Evolutionary conservation across 1,284 basidiomycete genomes (phyloP).

Genomic region (Puccinia coronata): DNA sequence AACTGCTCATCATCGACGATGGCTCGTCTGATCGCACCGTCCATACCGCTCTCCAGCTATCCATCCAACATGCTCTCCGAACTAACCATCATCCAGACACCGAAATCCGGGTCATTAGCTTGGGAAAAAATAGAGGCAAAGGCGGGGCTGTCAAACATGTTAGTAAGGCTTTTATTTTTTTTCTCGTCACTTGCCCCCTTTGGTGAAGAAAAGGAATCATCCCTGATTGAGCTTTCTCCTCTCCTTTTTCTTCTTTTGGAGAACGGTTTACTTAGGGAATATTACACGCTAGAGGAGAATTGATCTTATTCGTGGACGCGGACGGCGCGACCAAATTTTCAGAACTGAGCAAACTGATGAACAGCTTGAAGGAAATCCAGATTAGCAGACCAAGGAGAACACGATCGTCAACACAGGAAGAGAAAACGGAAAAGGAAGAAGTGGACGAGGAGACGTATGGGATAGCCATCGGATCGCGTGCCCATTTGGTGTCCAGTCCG

Average conservation of each 20-base stretch:
- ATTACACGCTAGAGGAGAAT: constrained; percentile 72
- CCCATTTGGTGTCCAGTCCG: constrained; percentile 84
- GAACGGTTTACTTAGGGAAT: constrained; percentile 65
- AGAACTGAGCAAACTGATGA: constrained; percentile 74
- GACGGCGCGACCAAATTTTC: constrained; percentile 85
- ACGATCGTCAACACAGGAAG: not conserved
- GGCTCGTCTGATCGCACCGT: constrained; percentile 78
- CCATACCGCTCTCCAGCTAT: constrained; percentile 68
- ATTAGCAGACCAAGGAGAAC: constrained; percentile 52
- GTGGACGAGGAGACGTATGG: constrained; percentile 7
- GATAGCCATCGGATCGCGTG: constrained; percentile 74
- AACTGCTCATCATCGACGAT: constrained; percentile 86
- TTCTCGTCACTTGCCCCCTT: not conserved
- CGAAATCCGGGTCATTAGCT: constrained; percentile 71
- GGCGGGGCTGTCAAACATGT: constrained; percentile 86
- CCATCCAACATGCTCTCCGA: constrained; percentile 63
- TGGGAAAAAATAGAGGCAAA: constrained; percentile 81
- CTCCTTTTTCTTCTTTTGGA: not conserved
- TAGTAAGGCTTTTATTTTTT: constrained; percentile 50
- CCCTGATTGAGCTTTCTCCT: not conserved
- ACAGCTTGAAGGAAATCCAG: constrained; percentile 68
- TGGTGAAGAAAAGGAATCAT: not conserved
- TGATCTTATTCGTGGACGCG: constrained; percentile 88
- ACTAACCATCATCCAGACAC: constrained; percentile 58
- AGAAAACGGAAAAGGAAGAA: not conserved